Percentiles rank a stretch among this genome's conserved stretches.
Conservation (phyloP, 306 rosid genomes). For the Glycine soja region DNA sequence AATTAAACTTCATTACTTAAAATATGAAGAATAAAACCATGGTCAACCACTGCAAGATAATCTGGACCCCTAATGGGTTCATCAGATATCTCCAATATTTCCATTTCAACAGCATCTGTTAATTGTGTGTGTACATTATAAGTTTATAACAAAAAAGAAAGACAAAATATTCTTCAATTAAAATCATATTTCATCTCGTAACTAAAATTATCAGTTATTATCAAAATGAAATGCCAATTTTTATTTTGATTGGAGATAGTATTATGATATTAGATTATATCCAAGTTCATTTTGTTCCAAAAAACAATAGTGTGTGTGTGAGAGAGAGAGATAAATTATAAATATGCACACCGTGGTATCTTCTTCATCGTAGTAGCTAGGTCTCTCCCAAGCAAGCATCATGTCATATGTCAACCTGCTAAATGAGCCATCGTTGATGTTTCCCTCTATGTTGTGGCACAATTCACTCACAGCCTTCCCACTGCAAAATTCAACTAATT, state of each 20-base stretch:
- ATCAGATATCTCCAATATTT: slow-evolving; percentile 2
- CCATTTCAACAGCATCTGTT: not conserved
- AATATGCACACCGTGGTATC: slow-evolving; percentile 46
- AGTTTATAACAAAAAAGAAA: not conserved
- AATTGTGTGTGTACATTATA: not conserved
- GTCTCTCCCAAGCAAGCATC: slow-evolving; percentile 96
- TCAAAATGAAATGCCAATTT: not conserved
- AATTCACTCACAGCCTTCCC: slow-evolving; percentile 57
- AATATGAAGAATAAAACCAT: not conserved
- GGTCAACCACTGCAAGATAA: not conserved
- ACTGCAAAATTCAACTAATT: slow-evolving; percentile 78
- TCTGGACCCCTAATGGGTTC: not conserved
- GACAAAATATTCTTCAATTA: not conserved
- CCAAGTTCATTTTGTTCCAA: not conserved
- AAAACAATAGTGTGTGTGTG: not conserved
- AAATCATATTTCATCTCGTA: not conserved
- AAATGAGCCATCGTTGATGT: slow-evolving; percentile 65
- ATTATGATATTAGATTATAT: not conserved
- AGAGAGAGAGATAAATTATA: not conserved
- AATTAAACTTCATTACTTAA: not conserved
- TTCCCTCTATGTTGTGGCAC: slow-evolving; percentile 57
- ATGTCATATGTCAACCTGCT: slow-evolving; percentile 74
- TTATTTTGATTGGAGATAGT: not conserved
- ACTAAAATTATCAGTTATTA: not conserved
- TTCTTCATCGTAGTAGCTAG: slow-evolving; percentile 58